Evolutionary conservation across 2,329 filamentous ascomycete genomes (phyloP), one percentile per base, ranked within the genome.

Genomic region (Chaetothyriales sp.): DNA sequence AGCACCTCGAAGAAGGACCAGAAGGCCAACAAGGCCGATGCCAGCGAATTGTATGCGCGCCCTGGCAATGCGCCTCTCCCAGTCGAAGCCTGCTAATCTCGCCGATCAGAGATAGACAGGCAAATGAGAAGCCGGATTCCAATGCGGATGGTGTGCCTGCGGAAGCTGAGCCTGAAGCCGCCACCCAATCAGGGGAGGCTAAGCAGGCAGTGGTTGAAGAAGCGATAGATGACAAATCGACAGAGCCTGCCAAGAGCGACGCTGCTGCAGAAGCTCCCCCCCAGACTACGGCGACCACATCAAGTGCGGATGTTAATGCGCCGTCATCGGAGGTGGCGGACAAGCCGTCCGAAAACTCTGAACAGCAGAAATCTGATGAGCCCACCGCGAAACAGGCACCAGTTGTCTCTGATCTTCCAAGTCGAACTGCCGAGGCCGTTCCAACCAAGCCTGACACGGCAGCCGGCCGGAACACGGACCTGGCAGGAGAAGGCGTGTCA

Each of bases 11-110:
- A 50, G 18, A 53, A 43, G 18, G 53, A 59, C 29, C 58, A 60
- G 15, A 57, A 62, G 40, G 63, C 64, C 45, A 61, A 63, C 54
- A 62, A 61, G 46, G 63, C 65, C 51, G 61, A 63, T 48, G 54
- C 60, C 18, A 52, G 56, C 15, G 48, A 55, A 28, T 52, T 57
- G 60, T 62, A 56, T 44, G 56, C 45, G 56, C 45, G 5, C 13
- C 46, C 20, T 22, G 25, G 2, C 9, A 43, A 43, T 20, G 5
- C 22, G 20, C 9, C 37, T n/a, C 10, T 28, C 40, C 19, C 25
- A 25, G 22, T 25, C 3, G 22, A 25, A 25, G 22, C 18, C 2
- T 43, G 47, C 47, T 50, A 28, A 53, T 33, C 3, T 2, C n/a
- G n/a, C n/a, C 19, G 13, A 37, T 48, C 18, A 48, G 29, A 25